These are phyloP conservation scores for Chaetothyriales sp. DNA, from an alignment of 2,329 filamentous ascomycete genomes.

Conservation along the genomic window DNA sequence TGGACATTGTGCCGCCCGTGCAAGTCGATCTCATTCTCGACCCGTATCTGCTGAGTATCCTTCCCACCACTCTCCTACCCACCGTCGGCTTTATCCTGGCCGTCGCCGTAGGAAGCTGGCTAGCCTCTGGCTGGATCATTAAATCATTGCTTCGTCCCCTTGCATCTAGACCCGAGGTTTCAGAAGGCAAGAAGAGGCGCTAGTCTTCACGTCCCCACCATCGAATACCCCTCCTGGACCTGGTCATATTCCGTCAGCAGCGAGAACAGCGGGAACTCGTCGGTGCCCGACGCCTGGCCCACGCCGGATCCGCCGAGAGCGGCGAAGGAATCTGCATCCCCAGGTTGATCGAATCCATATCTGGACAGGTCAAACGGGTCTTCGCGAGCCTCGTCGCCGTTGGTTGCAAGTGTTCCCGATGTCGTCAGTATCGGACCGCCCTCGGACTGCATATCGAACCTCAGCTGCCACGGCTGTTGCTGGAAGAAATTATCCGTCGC, in stretches of 20 bases:
- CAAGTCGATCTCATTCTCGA: constrained; percentile 73
- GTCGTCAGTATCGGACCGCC: constrained; percentile 17
- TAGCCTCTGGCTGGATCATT: constrained; percentile 35
- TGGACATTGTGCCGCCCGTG: constrained; percentile 61
- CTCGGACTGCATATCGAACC: constrained; percentile 14
- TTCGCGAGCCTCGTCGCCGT: constrained; percentile 8
- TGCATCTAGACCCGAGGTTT: neutral
- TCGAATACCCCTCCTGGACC: constrained; percentile 10
- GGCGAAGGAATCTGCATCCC: constrained; percentile 8
- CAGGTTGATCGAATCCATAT: constrained; percentile 8
- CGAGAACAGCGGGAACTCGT: constrained; percentile 18
- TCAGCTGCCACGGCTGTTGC: constrained; percentile 10
- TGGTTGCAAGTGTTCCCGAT: constrained; percentile 14
- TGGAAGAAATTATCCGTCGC: neutral
- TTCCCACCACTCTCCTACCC: constrained; percentile 64
- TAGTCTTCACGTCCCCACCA: constrained; percentile 7
- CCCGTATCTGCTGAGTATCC: constrained; percentile 63
- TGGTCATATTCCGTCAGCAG: constrained; percentile 18
- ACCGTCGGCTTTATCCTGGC: constrained; percentile 55
- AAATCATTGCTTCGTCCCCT: constrained; percentile 11
- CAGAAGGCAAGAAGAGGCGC: constrained; percentile 3
- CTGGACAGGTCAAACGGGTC: constrained; percentile 4
- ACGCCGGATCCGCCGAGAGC: constrained; percentile 12
- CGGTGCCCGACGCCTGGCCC: constrained; percentile 15
- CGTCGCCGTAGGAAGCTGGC: constrained; percentile 43